phyloP scores from a whole-genome alignment of 2,329 filamentous ascomycete genomes.

The Fusarium pseudocircinatum region DNA sequence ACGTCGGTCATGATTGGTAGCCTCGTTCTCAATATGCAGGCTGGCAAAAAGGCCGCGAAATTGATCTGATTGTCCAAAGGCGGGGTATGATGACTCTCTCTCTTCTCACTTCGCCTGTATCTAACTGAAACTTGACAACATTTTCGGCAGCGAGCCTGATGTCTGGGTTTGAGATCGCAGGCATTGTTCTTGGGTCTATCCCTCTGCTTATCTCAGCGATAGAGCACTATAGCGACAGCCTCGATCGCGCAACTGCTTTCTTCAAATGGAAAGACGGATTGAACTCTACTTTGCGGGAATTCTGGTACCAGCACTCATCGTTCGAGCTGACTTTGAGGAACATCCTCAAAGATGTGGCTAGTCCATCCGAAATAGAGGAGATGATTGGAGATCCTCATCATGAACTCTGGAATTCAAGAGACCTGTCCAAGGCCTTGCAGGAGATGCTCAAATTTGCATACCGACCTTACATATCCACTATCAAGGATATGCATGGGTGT shows the following conservation, averaged over 20 bases:
- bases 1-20: background rate
- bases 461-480: background rate
- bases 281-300: background rate
- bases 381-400: background rate
- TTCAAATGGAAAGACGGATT: background rate
- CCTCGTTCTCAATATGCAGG: background rate
- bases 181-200: background rate
- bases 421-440: background rate
- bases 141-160: background rate
- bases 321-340: background rate
- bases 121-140: fast-evolving
- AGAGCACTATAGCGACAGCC: background rate
- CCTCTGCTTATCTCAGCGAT: background rate
- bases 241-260: background rate
- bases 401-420: background rate
- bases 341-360: background rate
- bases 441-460: background rate
- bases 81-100: background rate
- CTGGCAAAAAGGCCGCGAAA: background rate
- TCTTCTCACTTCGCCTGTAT: background rate
- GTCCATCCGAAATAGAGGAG: background rate
- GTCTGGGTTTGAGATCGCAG: background rate
- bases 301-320: background rate
- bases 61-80: background rate
- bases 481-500: background rate